Evolutionary conservation across 176 grass and related monocot species (phyloP), one percentile per base, ranked within the genome.

Genomic region (Oryza glumipatula): DNA sequence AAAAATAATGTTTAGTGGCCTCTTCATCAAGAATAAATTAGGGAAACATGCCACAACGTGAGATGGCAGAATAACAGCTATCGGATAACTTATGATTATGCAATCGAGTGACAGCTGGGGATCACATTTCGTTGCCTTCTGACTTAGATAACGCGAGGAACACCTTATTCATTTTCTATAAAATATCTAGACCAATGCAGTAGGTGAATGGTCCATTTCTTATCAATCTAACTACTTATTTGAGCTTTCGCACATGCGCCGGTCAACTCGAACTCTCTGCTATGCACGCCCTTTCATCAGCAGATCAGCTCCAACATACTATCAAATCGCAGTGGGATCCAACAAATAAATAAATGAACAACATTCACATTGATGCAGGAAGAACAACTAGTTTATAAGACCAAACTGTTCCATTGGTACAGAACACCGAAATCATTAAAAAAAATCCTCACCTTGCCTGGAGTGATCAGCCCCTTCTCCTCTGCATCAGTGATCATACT

Each of bases 401-500:
- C n/a, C 58, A 23, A 63, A 23, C n/a, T 7, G 11, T 63, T 63
- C n/a, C 58, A 22, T 63, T 63, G 58, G 58, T 63, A 63, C 58
- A 63, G 14, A 63, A 63, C 6, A 63, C 21, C 3, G 58, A 63
- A 63, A 63, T 2, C 6, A 63, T 8, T 10, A 44, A 43, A 8
- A 56, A 56, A 19, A 14, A 38, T 72, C 36, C 73, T 9, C 75
- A 98, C 96, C 87, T 60, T 81, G 43, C 93, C 93, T 49, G 91
- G 93, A 67, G 17, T 64, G 75, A 98, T 98, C 3, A 87, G 38
- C 1, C 89, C 91, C 46, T 87, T 91, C 61, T 88, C 83, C 85
- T 98, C 95, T 15, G 95, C 95, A 70, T 98, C 95, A 21, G 79
- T 80, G 80, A 98, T 95, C 95, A 98, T 98, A 58, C 93, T 98